A percentile compares a stretch with the other conserved stretches of the same genome.
phyloP scores from a whole-genome alignment of 2,329 filamentous ascomycete genomes.

The Colletotrichum orchidophilum region DNA sequence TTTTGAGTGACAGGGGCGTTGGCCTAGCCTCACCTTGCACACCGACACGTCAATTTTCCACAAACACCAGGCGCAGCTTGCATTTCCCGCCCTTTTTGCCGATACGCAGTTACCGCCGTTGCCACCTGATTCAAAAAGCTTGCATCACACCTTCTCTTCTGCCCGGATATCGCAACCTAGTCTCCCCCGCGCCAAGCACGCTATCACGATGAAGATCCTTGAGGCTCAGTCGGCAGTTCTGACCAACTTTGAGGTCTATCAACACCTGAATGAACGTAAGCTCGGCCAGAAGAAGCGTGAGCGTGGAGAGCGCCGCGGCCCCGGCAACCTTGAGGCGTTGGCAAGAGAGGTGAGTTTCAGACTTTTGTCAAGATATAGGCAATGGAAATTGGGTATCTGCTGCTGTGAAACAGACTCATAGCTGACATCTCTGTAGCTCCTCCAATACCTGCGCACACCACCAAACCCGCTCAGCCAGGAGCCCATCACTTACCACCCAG shows the following conservation, averaged over 20 bases:
- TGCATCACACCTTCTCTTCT: not conserved
- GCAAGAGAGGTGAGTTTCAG: conserved; percentile 67
- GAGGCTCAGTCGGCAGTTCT: conserved; percentile 76
- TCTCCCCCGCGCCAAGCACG: not conserved
- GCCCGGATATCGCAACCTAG: not conserved
- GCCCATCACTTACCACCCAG: conserved; percentile 61
- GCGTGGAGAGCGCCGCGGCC: conserved; percentile 52
- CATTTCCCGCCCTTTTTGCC: conserved; percentile 1
- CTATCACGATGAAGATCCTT: conserved; percentile 70
- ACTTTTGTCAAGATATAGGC: not conserved
- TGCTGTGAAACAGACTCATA: conserved; percentile 17
- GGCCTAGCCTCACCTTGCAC: conserved; percentile 27
- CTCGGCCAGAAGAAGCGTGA: conserved; percentile 57
- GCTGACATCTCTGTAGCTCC: conserved; percentile 55
- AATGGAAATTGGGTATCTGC: conserved; percentile 23
- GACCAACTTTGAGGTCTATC: conserved; percentile 78
- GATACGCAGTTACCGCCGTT: conserved; percentile 6
- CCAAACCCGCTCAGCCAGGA: conserved; percentile 66
- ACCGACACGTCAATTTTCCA: conserved; percentile 25
- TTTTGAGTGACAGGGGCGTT: conserved; percentile 13
- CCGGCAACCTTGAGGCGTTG: conserved; percentile 68
- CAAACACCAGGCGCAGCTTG: conserved; percentile 17
- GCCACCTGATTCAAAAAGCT: not conserved
- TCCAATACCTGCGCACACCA: conserved; percentile 66
- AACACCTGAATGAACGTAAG: conserved; percentile 68